Evolutionary conservation across 2,329 filamentous ascomycete genomes (phyloP), one percentile per base, ranked within the genome.

Genomic region (Sclerotinia glacialis): DNA sequence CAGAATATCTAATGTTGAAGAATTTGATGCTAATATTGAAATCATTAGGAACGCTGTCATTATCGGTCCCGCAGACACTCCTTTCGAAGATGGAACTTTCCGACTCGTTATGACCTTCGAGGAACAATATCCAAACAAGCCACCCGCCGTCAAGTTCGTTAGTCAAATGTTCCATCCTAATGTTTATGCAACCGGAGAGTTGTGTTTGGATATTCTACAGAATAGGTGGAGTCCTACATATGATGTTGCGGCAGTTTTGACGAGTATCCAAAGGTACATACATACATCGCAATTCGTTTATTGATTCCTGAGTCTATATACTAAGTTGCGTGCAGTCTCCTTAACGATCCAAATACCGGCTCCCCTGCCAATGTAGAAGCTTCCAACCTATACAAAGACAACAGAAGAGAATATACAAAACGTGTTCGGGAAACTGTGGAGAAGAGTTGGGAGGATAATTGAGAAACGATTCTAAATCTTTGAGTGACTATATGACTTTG

Each of bases 121-220:
- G 77, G 95, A 99, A 79, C 93, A 97, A 76, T 99, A 99, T 75
- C 95, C 95, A 40, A 99, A 98, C 81, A 98, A 98, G 78, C 95
- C 95, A 6, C 95, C 95, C 0, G 91, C 93, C 44, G 95, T 98
- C 80, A 98, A 98, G 77, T 99, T 99, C 78, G 96, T 99, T 78
- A 96, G 92, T 79, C 88, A 95, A 78, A 99, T 99, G 95, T 99
- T 99, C 79, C 95, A 99, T 75, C 95, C 95, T 23, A 99, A 99
- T 76, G 95, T 99, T 67, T 99, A 99, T 78, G 93, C 91, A 64
- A 98, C 93, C 0, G 95, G 95, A 69, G 95, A 99, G 81, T 84
- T 99, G 61, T 99, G 95, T 77, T 81, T 99, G 72, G 95, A 99
- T 77, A 99, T 99, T 72, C 80, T 99, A 67, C 95, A 99, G 80